Evolutionary conservation across 2,329 filamentous ascomycete species (phyloP).

Genomic region (Talaromyces marneffei): DNA sequence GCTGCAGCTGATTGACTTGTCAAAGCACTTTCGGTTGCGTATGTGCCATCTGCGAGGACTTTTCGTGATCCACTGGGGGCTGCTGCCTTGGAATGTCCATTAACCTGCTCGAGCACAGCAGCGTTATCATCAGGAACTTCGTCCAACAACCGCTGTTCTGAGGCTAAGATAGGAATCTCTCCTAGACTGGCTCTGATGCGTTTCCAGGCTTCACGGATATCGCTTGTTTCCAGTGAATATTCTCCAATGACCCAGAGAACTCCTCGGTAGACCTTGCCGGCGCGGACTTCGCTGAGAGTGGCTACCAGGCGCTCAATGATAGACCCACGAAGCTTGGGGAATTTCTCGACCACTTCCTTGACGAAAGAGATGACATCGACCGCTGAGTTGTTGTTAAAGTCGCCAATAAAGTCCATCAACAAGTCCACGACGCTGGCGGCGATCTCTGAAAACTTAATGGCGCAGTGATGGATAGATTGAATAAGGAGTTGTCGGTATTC

Average conservation of each 20-base stretch:
- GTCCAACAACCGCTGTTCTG: slow-evolving; percentile 85
- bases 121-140: slow-evolving; percentile 67
- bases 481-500: slow-evolving; percentile 94
- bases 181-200: slow-evolving; percentile 87
- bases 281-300: slow-evolving; percentile 85
- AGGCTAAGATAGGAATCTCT: slow-evolving; percentile 93
- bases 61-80: slow-evolving; percentile 80
- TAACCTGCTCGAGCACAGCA: slow-evolving; percentile 63
- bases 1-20: slow-evolving; percentile 87
- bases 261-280: slow-evolving; percentile 94
- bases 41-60: slow-evolving; percentile 92
- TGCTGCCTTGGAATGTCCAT: slow-evolving; percentile 69
- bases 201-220: slow-evolving; percentile 96
- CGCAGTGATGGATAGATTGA: slow-evolving; percentile 95
- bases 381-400: slow-evolving; percentile 94
- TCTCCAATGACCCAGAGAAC: slow-evolving; percentile 98
- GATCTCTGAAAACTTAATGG: slow-evolving; percentile 98
- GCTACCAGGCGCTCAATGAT: slow-evolving; percentile 86
- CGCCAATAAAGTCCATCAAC: slow-evolving; percentile 97
- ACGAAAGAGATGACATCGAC: slow-evolving; percentile 98
- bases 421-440: slow-evolving; percentile 93
- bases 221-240: slow-evolving; percentile 87
- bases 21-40: slow-evolving; percentile 91
- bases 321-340: slow-evolving; percentile 77
- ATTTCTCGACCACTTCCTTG: slow-evolving; percentile 98